Evolutionary conservation across 192 early-diverging fungal species (phyloP), one percentile per base, ranked within the genome.

Genomic region (Oehlia diaphana): DNA sequence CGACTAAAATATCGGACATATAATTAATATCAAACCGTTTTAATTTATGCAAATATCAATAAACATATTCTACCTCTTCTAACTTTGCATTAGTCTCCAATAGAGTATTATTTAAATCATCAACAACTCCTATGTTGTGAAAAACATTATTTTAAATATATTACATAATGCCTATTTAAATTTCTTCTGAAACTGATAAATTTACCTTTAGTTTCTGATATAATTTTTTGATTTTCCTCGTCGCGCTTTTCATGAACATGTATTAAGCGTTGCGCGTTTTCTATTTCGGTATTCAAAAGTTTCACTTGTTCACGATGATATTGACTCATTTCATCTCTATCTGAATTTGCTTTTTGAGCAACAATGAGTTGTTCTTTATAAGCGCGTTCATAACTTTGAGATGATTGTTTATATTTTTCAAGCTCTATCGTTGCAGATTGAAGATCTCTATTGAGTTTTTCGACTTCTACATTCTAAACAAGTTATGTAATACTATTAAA

Each of bases 311-410:
- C 50, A 58, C 50, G 50, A 58, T 58, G 50, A 58, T 58, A 58
- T 58, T 58, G 50, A 58, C 13, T 58, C 50, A 19, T 21, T 8
- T 70, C 68, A 21, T 35, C 31, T 9, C 13, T 70, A n/a, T 70
- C 68, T 21, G 13, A 21, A 39, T 70, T 35, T 1, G 68, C 37
- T 44, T n/a, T 70, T 42, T 70, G 68, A 42, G 35, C 21, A 7
- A 70, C 37, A 21, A 42, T 21, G 31, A 70, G 6, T 23, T 70
- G 68, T n/a, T 70, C 68, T 70, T 70, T 70, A 37, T 39, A 70
- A 70, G 68, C 68, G 5, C 21, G 14, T 19, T 70, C 68, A 39
- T 39, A 70, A 39, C n/a, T 33, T n/a, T 21, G 21, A 33, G 37
- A 16, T 39, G 33, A 37, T 35, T 70, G 68, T n/a, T 37, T 26